Evolutionary conservation across 108 stramenopile species (phyloP).

Genomic region (Cyclotella atomus): DNA sequence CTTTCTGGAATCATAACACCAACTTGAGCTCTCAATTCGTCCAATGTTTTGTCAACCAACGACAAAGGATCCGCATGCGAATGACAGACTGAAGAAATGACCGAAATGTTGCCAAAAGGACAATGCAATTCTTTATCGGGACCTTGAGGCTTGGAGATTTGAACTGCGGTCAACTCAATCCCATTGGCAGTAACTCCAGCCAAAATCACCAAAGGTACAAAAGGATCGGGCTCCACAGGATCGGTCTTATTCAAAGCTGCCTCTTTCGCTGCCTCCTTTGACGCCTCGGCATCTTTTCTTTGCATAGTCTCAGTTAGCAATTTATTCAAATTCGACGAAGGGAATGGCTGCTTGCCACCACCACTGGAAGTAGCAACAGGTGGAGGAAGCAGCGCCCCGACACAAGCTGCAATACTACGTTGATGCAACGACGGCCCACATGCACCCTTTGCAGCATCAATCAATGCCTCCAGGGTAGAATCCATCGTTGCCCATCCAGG

Average conservation of each 20-base stretch:
- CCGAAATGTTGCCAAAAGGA: constrained; percentile 44
- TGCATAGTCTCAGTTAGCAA: constrained; percentile 16
- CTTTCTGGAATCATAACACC: constrained; percentile 70
- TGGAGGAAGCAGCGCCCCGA: constrained; percentile 59
- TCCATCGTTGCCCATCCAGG: constrained; percentile 76
- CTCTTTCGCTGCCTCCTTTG: constrained; percentile 11
- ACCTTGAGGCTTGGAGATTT: constrained; percentile 40
- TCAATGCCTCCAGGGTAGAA: constrained; percentile 62
- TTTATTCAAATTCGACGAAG: constrained; percentile 45
- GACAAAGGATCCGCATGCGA: constrained; percentile 50
- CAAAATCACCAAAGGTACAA: constrained; percentile 28
- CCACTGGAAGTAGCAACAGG: constrained; percentile 25
- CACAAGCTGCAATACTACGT: constrained; percentile 68
- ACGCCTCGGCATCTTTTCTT: constrained; percentile 26
- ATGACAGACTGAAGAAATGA: constrained; percentile 39
- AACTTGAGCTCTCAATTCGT: constrained; percentile 58
- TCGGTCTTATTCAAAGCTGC: constrained; percentile 23
- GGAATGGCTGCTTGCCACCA: constrained; percentile 28
- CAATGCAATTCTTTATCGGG: constrained; percentile 39
- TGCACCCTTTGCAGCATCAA: constrained; percentile 54
- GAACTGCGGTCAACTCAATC: constrained; percentile 41
- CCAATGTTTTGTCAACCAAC: constrained; percentile 54
- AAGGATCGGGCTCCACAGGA: constrained; percentile 21
- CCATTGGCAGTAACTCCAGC: constrained; percentile 37
- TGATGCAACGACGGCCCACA: constrained; percentile 66